phyloP scores from a whole-genome alignment of 1,284 basidiomycete species.

The Mycosarcoma maydis region DNA sequence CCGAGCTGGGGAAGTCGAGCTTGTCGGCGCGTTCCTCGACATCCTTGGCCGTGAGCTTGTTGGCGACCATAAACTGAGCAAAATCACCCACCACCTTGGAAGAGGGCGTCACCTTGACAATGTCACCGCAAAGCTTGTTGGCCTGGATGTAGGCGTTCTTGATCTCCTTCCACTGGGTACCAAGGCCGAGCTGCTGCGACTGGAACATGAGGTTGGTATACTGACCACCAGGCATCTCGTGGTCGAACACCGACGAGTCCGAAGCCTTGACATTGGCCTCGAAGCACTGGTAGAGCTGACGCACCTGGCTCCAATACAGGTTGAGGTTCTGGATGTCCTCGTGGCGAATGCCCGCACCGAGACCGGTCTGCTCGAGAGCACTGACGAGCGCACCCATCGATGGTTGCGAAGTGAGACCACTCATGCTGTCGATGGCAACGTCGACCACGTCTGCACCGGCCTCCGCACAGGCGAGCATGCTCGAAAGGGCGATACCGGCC shows the following conservation, averaged over 20 bases:
- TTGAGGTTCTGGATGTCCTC: conserved; percentile 98
- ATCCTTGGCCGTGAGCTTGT: conserved; percentile 85
- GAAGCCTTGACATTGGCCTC: conserved; percentile 98
- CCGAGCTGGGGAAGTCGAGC: conserved; percentile 90
- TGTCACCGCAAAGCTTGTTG: conserved; percentile 84
- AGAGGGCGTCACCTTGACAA: conserved; percentile 99
- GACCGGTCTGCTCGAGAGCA: conserved; percentile 91
- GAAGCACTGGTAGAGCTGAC: conserved; percentile 94
- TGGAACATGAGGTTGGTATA: conserved; percentile 81
- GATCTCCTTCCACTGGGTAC: conserved; percentile 97
- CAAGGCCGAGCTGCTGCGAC: conserved; percentile 94
- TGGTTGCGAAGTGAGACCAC: conserved; percentile 96
- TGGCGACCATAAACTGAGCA: conserved; percentile 95
- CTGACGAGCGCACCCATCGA: conserved; percentile 96
- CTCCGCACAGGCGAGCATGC: conserved; percentile 93
- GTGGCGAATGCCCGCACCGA: conserved; percentile 96
- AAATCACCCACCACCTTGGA: conserved; percentile 99
- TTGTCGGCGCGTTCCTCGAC: conserved; percentile 85
- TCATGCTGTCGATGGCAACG: conserved; percentile 95
- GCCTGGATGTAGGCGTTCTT: conserved; percentile 91
- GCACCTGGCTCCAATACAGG: conserved; percentile 97
- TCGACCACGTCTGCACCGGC: conserved; percentile 98
- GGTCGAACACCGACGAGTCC: conserved; percentile 87
- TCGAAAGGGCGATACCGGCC: conserved; percentile 94
- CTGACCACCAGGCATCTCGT: conserved; percentile 97